Evolutionary conservation across 495 filamentous ascomycete genomes (phyloP).

Genomic region (Aspergillus sparsus): DNA sequence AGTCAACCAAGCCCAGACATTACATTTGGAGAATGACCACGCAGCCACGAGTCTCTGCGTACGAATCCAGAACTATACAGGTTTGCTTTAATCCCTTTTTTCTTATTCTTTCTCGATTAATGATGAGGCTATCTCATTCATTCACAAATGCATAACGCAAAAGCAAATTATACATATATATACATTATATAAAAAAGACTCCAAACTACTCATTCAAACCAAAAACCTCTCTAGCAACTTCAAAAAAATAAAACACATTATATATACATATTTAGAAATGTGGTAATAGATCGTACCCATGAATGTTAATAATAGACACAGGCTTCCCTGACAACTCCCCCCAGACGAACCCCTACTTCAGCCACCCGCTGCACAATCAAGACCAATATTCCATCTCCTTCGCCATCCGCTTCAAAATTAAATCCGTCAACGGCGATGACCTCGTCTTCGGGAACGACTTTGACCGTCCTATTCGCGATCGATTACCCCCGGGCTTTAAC

Average conservation of each 20-base stretch:
- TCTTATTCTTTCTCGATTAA: not conserved
- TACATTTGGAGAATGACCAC: conserved; percentile 60
- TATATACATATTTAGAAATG: conserved; percentile 34
- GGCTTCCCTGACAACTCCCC: conserved; percentile 63
- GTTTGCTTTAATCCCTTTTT: conserved; percentile 32
- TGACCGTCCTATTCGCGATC: conserved; percentile 78
- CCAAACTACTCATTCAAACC: no score
- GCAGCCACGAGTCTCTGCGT: conserved; percentile 66
- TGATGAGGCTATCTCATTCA: no score
- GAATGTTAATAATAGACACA: conserved; percentile 4
- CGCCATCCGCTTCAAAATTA: conserved; percentile 64
- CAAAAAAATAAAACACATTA: conserved; percentile 12
- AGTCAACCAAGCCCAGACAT: conserved; percentile 65
- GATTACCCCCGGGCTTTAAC: conserved; percentile 82
- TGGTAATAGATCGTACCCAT: not conserved
- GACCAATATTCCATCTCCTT: conserved; percentile 85
- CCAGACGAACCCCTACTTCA: conserved; percentile 70
- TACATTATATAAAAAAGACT: no score
- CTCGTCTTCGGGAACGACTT: conserved; percentile 94
- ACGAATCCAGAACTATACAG: conserved; percentile 63
- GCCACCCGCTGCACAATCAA: conserved; percentile 60
- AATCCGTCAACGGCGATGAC: conserved; percentile 64
- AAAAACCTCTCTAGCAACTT: no score
- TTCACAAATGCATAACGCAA: not conserved
- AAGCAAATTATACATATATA: no score